Evolutionary conservation across 257 asterid genomes (phyloP).

Genomic region (Gentiana straminea): DNA sequence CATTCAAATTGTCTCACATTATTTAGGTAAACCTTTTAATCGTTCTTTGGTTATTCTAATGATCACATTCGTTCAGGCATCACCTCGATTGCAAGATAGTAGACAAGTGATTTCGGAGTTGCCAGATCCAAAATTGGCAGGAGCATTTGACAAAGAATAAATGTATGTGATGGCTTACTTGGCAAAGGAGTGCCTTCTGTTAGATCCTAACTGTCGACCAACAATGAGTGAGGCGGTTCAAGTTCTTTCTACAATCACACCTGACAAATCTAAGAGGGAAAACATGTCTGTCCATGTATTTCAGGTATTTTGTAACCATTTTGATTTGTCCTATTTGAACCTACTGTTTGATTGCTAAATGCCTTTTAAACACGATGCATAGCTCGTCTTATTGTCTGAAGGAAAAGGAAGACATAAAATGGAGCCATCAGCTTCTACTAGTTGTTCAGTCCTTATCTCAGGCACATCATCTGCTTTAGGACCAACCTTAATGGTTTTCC

Average conservation of each 20-base stretch:
- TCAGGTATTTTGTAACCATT: slow-evolving; percentile 9
- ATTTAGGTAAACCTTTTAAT: no score
- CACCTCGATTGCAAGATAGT: slow-evolving; percentile 67
- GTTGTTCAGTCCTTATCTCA: no score
- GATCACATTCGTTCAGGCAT: slow-evolving; percentile 42
- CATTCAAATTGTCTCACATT: no score
- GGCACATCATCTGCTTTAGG: no score
- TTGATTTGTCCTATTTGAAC: neutral
- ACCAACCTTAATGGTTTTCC: no score
- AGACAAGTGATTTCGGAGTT: slow-evolving; percentile 66
- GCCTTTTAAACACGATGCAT: no score
- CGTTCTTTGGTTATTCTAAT: no score
- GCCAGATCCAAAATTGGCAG: slow-evolving; percentile 69
- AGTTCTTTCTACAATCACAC: slow-evolving; percentile 72
- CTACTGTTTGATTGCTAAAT: neutral
- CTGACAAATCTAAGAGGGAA: slow-evolving; percentile 60
- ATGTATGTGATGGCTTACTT: slow-evolving; percentile 92
- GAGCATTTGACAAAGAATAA: slow-evolving; percentile 65
- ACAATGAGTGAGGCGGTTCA: slow-evolving; percentile 93
- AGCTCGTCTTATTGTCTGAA: no score
- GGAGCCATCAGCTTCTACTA: no score
- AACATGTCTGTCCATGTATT: slow-evolving; percentile 34
- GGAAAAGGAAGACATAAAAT: no score
- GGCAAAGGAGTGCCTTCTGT: slow-evolving; percentile 82
- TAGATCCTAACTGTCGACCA: slow-evolving; percentile 95